Evolutionary conservation across 495 filamentous ascomycete species (phyloP).

Genomic region (Neurospora sp.): DNA sequence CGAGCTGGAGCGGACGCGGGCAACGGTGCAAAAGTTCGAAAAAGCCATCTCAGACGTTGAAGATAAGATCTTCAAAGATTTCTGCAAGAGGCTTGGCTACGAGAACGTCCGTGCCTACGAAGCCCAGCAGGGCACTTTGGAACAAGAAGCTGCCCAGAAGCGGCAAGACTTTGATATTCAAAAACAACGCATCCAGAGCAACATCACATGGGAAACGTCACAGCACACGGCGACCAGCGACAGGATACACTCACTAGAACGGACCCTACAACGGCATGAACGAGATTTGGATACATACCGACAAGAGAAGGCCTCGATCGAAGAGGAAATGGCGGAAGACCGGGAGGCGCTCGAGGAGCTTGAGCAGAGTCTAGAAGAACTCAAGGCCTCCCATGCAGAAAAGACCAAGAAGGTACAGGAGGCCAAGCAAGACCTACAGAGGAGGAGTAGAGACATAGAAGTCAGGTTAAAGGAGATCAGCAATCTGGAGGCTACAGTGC

Average conservation of each 20-base stretch:
- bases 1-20: slow-evolving; percentile 55
- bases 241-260: slow-evolving; percentile 58
- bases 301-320: slow-evolving; percentile 60
- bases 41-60: slow-evolving; percentile 76
- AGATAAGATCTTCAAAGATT: slow-evolving; percentile 77
- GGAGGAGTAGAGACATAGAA: slow-evolving; percentile 73
- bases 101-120: slow-evolving; percentile 87
- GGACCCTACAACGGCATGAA: slow-evolving; percentile 53
- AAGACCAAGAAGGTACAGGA: slow-evolving; percentile 68
- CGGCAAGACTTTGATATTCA: slow-evolving; percentile 78
- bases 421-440: slow-evolving; percentile 75
- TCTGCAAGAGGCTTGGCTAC: slow-evolving; percentile 82
- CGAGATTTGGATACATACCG: slow-evolving; percentile 58
- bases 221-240: slow-evolving; percentile 57
- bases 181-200: slow-evolving; percentile 68
- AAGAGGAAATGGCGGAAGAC: slow-evolving; percentile 60
- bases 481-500: slow-evolving; percentile 68
- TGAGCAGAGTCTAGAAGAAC: slow-evolving; percentile 56
- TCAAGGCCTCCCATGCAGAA: slow-evolving; percentile 54
- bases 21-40: slow-evolving; percentile 56
- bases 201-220: slow-evolving; percentile 66
- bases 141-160: slow-evolving; percentile 81
- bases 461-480: slow-evolving; percentile 65
- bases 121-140: slow-evolving; percentile 78
- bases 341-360: slow-evolving; percentile 70